Evolutionary conservation across 1,139 yeast genomes (phyloP), one percentile per base, ranked within the genome.

Genomic region (Pichia sp.): DNA sequence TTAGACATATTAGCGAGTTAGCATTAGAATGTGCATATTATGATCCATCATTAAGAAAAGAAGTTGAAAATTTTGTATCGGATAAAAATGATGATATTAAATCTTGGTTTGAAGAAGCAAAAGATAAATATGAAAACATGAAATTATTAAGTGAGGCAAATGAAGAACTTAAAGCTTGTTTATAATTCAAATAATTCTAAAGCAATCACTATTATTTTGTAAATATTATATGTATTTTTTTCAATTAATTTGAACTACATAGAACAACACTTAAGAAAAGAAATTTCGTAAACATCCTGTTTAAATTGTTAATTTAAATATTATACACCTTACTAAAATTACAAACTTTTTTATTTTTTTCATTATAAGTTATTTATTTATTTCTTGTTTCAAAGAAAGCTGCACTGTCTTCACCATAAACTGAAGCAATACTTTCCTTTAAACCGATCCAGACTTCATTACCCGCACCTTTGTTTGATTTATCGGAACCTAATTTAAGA

Each of bases 21-120:
- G 59, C 60, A 7, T 57, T 62, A 46, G 67, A 65, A 46, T 56
- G 65, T 49, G 59, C 63, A 31, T 47, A 61, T 38, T 59, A 60
- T 50, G 58, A 58, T 42, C 55, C 56, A 13, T 52, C 52, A 9
- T 48, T 63, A 46, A 56, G 54, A 16, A 42, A 45, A 5, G 58
- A 61, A 42, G 51, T 61, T 44, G 59, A 60, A 38, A 43, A 39
- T 7, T 64, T 64, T 41, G 51, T 59, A 34, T 49, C 43, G 1
- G 19, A 14, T 13, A 51, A 47, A 25, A 51, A 49, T 27, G 45
- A 42, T 18, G 49, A 49, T 36, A 36, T 65, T 41, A 58, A 60
- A 42, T 46, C 50, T 9, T 62, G 62, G 55, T 56, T 53, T 42
- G 46, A 53, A 42, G 58, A 56, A 39, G 57, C 61, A 7, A 46